phyloP scores from a whole-genome alignment of 228 moss, liverwort and hornwort genomes.

The Sphagnum magellanicum region DNA sequence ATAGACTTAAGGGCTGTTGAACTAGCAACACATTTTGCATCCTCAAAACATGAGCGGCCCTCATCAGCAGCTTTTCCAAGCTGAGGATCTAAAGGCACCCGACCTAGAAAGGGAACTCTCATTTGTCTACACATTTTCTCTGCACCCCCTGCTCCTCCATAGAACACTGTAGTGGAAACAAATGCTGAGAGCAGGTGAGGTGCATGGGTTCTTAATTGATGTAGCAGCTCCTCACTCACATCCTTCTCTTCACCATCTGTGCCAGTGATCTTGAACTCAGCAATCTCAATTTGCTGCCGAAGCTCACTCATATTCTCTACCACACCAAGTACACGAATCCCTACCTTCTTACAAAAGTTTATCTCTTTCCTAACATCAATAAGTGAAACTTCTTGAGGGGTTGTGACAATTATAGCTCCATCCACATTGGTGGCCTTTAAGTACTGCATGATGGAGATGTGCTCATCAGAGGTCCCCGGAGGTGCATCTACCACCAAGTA shows the following conservation, averaged over 20 bases:
- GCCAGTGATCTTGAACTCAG: constrained; percentile 51
- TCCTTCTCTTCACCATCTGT: constrained; percentile 71
- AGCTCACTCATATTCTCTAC: constrained; percentile 98
- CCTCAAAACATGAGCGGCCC: constrained; percentile 78
- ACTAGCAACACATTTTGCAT: constrained; percentile 67
- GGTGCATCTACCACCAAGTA: constrained; percentile 93
- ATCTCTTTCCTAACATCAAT: constrained; percentile 94
- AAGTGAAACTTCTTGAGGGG: constrained; percentile 90
- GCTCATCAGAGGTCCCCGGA: constrained; percentile 93
- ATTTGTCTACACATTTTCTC: constrained; percentile 94
- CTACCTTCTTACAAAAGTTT: constrained; percentile 91
- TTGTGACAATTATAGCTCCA: constrained; percentile 89
- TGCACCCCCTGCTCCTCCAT: constrained; percentile 76
- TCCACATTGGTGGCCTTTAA: constrained; percentile 82
- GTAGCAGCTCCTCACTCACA: constrained; percentile 63
- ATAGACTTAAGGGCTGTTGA: constrained; percentile 66
- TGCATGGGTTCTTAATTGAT: constrained; percentile 54
- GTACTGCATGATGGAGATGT: constrained; percentile 96
- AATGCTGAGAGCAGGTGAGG: constrained; percentile 75
- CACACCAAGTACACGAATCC: constrained; percentile 82
- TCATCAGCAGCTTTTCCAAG: constrained; percentile 93
- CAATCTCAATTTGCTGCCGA: constrained; percentile 64
- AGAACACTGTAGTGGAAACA: constrained; percentile 75
- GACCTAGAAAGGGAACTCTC: constrained; percentile 86
- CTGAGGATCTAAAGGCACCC: constrained; percentile 84